Evolutionary conservation across 2,329 filamentous ascomycete species (phyloP), one percentile per base, ranked within the genome.

Genomic region (Zasmidium citrigriseum): DNA sequence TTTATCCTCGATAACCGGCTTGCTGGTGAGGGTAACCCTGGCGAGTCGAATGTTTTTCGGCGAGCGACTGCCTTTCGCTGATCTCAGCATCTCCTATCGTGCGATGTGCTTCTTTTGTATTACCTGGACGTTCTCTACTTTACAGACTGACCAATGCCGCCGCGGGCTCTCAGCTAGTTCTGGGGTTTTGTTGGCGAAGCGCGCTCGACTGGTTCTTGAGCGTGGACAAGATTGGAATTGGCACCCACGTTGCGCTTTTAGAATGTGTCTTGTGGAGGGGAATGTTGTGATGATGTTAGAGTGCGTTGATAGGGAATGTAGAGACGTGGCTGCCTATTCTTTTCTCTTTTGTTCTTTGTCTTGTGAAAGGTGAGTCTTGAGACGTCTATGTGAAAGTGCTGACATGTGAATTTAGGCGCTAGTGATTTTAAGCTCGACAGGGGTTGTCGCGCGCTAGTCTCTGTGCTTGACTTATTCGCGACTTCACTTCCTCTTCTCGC

Each of bases 131-230:
- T 52, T 51, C 50, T 53, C 49, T 52, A 45, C 50, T 46, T 57
- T 25, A 47, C 41, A 57, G 55, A 57, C 41, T 57, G 55, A 38
- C 27, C 45, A 53, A 49, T 46, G 23, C 54, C 54, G 54, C 38
- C 55, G 44, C 23, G n/a, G 41, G 23, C 16, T 34, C 7, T n/a
- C 34, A 41, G 34, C 34, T 41, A 41, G 34, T n/a, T 41, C 34
- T 44, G 38, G 52, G 41, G 27, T 41, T 22, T 46, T 23, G 34
- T 45, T 41, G 48, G 49, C 55, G 49, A 57, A 57, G 55, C 38
- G 34, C 48, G 49, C 41, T 52, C 23, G 24, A 27, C 34, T 41
- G 34, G 34, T 10, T 41, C 7, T 41, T n/a, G 34, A 38, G 55
- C 44, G 49, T 27, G 29, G 41, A 44, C n/a, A 57, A 47, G 52